Evolutionary conservation across 371 early-diverging fungal species (phyloP).

Genomic region (Mortierella polycephala): DNA sequence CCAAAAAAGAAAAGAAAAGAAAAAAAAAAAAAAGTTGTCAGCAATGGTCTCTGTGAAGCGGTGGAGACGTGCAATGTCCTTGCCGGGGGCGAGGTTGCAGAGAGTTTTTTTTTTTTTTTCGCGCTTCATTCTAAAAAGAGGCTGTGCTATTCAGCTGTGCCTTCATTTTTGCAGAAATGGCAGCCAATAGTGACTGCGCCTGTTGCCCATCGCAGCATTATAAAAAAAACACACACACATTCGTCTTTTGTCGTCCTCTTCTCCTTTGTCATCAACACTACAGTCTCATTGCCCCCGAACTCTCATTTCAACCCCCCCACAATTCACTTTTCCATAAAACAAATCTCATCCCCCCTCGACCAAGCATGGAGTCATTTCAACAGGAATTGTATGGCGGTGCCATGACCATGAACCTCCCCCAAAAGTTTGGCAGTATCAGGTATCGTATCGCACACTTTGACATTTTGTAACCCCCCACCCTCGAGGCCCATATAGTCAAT

Average conservation of each 20-base stretch:
- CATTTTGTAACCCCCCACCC: not conserved
- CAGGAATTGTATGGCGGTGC: conserved; percentile 79
- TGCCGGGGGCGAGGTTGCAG: not conserved
- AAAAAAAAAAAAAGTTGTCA: not conserved
- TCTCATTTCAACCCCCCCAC: not conserved
- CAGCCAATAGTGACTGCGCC: too few relatives aligned
- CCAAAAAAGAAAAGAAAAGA: not conserved
- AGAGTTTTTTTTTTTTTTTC: too few relatives aligned
- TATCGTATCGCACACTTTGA: conserved; percentile 20
- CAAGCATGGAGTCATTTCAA: conserved; percentile 26
- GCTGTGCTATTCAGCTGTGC: too few relatives aligned
- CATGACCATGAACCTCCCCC: conserved; percentile 65
- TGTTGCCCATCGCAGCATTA: too few relatives aligned
- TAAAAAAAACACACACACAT: too few relatives aligned
- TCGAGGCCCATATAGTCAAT: not conserved
- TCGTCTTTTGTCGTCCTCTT: not conserved
- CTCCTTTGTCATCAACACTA: not conserved
- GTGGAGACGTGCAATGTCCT: not conserved
- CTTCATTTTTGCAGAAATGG: too few relatives aligned
- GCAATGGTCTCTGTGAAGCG: too few relatives aligned
- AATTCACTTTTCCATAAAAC: not conserved
- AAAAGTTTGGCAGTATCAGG: conserved; percentile 74
- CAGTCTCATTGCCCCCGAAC: not conserved
- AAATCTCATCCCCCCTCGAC: not conserved
- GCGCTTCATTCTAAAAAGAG: too few relatives aligned